Conservation (phyloP, 768 basidiomycete species). For the Suillus sp. region DNA sequence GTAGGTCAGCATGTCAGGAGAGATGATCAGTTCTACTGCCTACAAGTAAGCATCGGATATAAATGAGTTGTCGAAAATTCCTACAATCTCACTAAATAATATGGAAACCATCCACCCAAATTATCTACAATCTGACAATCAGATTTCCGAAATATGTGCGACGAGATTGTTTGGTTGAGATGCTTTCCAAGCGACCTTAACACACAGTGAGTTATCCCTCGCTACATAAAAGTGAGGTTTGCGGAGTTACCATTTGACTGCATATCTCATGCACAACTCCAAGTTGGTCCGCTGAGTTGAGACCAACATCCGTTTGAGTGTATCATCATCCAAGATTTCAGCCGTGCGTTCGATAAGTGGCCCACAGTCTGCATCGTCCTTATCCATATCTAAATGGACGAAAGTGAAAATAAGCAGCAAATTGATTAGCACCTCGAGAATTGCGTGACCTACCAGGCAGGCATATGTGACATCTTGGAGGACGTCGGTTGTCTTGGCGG, state of each 20-base stretch:
- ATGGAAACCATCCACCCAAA: not conserved
- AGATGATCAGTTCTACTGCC: not conserved
- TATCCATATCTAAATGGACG: not conserved
- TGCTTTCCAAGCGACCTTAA: not conserved
- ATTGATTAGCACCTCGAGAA: not conserved
- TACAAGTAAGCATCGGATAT: not conserved
- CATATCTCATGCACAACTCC: not conserved
- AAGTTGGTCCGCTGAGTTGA: not conserved
- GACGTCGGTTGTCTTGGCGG: not conserved
- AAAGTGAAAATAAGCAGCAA: not conserved
- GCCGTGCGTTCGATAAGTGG: not conserved
- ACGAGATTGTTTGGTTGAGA: not conserved
- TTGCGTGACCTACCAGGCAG: not conserved
- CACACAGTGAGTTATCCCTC: not conserved
- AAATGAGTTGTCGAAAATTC: not conserved
- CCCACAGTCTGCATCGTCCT: not conserved
- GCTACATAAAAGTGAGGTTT: not conserved
- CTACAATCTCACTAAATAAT: not conserved
- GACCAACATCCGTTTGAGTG: not conserved
- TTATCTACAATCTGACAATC: not conserved
- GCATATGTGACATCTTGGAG: not conserved
- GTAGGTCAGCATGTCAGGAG: not conserved
- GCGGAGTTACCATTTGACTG: not conserved
- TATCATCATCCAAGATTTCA: not conserved
- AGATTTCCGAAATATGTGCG: not conserved